phyloP scores from a whole-genome alignment of 2,329 filamentous ascomycete genomes.

The Didymella sp. region DNA sequence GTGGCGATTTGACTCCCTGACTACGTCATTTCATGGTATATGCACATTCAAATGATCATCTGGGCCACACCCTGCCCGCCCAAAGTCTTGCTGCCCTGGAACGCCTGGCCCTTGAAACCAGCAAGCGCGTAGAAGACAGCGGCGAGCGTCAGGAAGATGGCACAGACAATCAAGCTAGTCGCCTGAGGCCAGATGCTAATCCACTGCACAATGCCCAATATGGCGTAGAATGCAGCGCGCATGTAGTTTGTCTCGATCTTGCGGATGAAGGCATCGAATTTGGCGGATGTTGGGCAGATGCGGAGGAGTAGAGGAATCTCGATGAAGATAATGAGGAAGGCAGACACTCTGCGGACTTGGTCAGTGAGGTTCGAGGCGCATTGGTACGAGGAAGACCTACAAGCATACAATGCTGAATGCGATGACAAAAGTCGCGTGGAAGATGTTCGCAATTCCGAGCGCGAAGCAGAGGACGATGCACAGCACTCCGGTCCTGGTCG shows the following conservation, averaged over 20 bases:
- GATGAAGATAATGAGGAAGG: conserved; percentile 60
- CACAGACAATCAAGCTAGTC: conserved; percentile 84
- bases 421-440: conserved; percentile 64
- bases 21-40: too few relatives aligned
- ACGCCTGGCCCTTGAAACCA: conserved; percentile 81
- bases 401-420: conserved; percentile 64
- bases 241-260: conserved; percentile 96
- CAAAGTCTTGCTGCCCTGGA: conserved; percentile 93
- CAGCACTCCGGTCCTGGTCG: conserved; percentile 61
- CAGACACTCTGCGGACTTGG: conserved; percentile 49
- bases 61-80: conserved; percentile 93
- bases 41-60: conserved; percentile 77
- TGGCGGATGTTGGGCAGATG: conserved; percentile 92
- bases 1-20: not conserved
- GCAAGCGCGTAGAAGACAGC: conserved; percentile 81
- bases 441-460: conserved; percentile 72
- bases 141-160: conserved; percentile 79
- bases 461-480: conserved; percentile 71
- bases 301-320: conserved; percentile 92
- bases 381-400: conserved; percentile 41
- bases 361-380: conserved; percentile 10
- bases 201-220: conserved; percentile 86
- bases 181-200: conserved; percentile 70
- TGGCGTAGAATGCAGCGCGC: conserved; percentile 84
- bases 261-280: conserved; percentile 89